Percentiles rank a stretch among this genome's conserved stretches.
These are phyloP conservation scores for Scheffersomyces parashehatae DNA, from an alignment of 1,139 yeast genomes.

Conservation along the genomic window DNA sequence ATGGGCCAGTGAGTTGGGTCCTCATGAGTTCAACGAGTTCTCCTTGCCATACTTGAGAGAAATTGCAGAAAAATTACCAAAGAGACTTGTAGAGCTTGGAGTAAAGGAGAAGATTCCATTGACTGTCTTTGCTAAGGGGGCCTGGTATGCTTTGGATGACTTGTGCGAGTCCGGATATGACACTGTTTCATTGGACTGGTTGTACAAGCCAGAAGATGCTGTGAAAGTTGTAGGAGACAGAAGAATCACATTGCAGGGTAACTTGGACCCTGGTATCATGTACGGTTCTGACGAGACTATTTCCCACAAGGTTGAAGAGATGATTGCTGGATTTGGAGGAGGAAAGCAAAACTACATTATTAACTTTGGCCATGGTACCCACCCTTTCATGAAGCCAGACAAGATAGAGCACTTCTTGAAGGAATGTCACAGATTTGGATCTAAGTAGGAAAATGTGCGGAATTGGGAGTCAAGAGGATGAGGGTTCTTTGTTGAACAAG, in stretches of 20 bases:
- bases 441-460: constrained; percentile 16
- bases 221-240: constrained; percentile 75
- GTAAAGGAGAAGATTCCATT: constrained; percentile 74
- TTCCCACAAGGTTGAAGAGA: constrained; percentile 74
- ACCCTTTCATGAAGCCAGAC: constrained; percentile 94
- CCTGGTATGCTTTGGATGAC: constrained; percentile 94
- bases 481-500: too few species aligned
- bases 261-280: constrained; percentile 91
- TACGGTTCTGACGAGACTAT: constrained; percentile 87
- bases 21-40: constrained; percentile 82
- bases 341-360: constrained; percentile 89
- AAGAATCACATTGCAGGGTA: constrained; percentile 86
- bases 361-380: constrained; percentile 97
- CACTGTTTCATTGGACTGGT: constrained; percentile 90
- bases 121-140: constrained; percentile 92
- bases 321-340: constrained; percentile 90
- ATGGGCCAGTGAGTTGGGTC: constrained; percentile 97
- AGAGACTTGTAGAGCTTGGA: constrained; percentile 70
- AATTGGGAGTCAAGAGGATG: too few species aligned
- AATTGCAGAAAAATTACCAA: constrained; percentile 69
- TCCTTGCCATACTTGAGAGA: constrained; percentile 84
- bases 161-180: constrained; percentile 85
- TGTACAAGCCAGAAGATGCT: constrained; percentile 83
- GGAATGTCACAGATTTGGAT: constrained; percentile 84
- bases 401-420: constrained; percentile 78